Base-by-base conservation (phyloP, 345 rosid species). In the Leavenworthia alabamica region DNA sequence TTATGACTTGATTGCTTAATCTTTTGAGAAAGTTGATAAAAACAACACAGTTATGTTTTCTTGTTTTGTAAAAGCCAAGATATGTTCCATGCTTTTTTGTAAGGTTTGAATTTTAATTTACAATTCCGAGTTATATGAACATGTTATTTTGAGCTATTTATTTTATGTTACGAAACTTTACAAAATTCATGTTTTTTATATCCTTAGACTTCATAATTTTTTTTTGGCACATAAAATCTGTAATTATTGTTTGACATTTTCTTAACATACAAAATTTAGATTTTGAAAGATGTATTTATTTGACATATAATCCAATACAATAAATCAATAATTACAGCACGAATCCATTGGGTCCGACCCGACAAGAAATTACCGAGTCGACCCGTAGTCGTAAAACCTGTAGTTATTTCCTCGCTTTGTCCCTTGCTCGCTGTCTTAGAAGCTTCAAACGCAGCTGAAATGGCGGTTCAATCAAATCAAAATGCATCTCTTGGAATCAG, bases 1-100 rank as follows among this genome's bases (percentile, higher is more conserved):
- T 53, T 92, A 85, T 35, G 91, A 85, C 59, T 80, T 84, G 56
- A 79, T 85, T 88, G 82, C 81, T 66, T 86, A 66, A 66, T 44
- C 31, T 40, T 40, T 7, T 41, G 59, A 31, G 13, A 26, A 17
- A 26, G 49, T 7, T 16, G 13, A 0, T 12, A 42, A 23, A 3
- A 31, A 15, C 22, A n/a, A 40, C 5, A 55, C 17, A 27, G 15
- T 37, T 4, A 33, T 59, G 24, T 41, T 22, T 14, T n/a, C 32
- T 48, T 46, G 16, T 17, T 43, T 35, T 61, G 62, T 61, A n/a
- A 19, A 12, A 60, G 6, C 13, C 22, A 48, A 37, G 36, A 24
- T n/a, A 51, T 41, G 23, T 36, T 37, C 56, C 22, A 7, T 37
- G 24, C 16, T 13, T 16, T 64, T 24, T 36, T 43, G 26, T 17